phyloP scores from a whole-genome alignment of 176 grass and related monocot genomes.

The Cenchrus americanus region DNA sequence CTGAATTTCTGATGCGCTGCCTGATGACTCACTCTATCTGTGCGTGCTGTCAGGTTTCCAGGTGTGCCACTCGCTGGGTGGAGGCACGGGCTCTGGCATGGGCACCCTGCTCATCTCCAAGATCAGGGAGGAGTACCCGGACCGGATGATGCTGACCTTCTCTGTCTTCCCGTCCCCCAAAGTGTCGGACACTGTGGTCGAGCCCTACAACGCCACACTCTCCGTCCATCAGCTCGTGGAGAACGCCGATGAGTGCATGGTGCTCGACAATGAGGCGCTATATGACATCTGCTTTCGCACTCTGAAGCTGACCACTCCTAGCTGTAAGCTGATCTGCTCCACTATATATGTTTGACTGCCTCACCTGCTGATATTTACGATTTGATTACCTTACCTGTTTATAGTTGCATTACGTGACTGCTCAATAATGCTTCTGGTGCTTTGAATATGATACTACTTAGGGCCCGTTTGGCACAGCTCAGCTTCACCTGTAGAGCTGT shows the following conservation, averaged over 20 bases:
- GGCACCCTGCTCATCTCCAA: constrained; percentile 83
- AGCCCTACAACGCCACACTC: constrained; percentile 83
- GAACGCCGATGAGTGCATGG: constrained; percentile 92
- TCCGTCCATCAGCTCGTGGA: constrained; percentile 89
- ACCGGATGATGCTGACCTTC: constrained; percentile 90
- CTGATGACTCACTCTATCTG: neutral
- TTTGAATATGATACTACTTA: neutral
- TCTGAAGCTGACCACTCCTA: constrained; percentile 85
- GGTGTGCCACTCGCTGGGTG: constrained; percentile 81
- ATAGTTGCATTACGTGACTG: neutral
- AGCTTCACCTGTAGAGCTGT: too few relatives aligned
- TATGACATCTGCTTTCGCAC: constrained; percentile 90
- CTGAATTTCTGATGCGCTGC: neutral
- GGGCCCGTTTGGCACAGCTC: too few relatives aligned
- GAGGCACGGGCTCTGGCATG: constrained; percentile 80
- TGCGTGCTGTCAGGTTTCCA: constrained; percentile 57
- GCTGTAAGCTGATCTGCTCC: constrained; percentile 52
- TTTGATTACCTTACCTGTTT: neutral
- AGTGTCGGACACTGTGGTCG: constrained; percentile 82
- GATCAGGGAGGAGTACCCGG: constrained; percentile 88
- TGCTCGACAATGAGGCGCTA: constrained; percentile 83
- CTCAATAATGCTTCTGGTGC: neutral
- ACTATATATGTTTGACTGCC: neutral
- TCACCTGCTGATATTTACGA: neutral
- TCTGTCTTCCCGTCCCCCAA: constrained; percentile 91